These are phyloP conservation scores for Iberis pinnata DNA, from an alignment of 345 rosid genomes.

Conservation along the genomic window DNA sequence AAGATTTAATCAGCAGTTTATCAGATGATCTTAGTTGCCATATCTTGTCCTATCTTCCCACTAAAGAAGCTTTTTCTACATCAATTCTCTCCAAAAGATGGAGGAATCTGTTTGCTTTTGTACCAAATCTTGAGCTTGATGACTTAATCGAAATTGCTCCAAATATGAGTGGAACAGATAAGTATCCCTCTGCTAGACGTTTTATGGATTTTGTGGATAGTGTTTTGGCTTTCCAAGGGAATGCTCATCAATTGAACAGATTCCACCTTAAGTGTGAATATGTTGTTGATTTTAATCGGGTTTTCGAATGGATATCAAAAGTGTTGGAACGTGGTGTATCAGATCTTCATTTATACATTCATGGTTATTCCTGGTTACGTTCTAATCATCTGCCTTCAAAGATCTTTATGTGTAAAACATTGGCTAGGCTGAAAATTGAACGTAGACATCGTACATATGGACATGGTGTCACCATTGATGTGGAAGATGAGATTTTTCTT, in stretches of 20 bases:
- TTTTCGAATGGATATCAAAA: slow-evolving; percentile 6
- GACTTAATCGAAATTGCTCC: neutral
- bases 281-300: neutral
- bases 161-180: neutral
- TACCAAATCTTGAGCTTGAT: slow-evolving; percentile 10
- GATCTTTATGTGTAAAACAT: neutral
- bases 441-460: neutral
- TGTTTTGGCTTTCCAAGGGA: slow-evolving; percentile 12
- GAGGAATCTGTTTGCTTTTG: slow-evolving; percentile 11
- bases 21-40: slow-evolving; percentile 8
- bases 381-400: neutral
- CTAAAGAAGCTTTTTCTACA: slow-evolving; percentile 21
- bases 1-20: slow-evolving; percentile 14
- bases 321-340: slow-evolving; percentile 14
- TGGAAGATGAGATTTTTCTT: neutral
- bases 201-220: slow-evolving; percentile 18
- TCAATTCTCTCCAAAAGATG: slow-evolving; percentile 15
- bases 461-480: neutral
- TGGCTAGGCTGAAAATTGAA: neutral
- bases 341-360: slow-evolving; percentile 2
- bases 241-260: neutral
- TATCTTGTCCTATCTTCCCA: slow-evolving; percentile 17
- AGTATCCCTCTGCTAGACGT: neutral
- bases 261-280: neutral
- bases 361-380: no score